Conservation (phyloP, 2,329 filamentous ascomycete genomes). For the Fusarium ambrosium region DNA sequence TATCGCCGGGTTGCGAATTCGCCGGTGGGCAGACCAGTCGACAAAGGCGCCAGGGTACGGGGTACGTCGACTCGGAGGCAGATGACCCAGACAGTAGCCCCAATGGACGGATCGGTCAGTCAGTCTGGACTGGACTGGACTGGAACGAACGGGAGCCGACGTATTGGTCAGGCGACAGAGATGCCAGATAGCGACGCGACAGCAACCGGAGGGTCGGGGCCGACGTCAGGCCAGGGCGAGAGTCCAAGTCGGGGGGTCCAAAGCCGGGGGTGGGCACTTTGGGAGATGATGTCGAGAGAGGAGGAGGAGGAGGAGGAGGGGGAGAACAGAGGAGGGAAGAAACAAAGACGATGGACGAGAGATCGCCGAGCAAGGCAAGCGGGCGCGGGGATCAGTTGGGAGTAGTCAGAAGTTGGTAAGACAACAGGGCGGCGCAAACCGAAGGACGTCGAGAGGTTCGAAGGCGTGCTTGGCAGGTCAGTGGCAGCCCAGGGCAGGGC, state of each 20-base stretch:
- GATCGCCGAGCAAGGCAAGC: conserved; percentile 27
- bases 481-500: neutral
- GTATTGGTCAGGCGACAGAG: conserved; percentile 39
- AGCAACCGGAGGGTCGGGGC: conserved; percentile 39
- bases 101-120: conserved; percentile 31
- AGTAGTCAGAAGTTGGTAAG: conserved; percentile 36
- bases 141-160: conserved; percentile 30
- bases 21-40: conserved; percentile 39
- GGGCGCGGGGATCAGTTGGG: conserved; percentile 30
- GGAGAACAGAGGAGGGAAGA: conserved; percentile 12
- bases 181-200: conserved; percentile 41
- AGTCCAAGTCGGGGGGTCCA: conserved; percentile 12
- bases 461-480: conserved; percentile 34
- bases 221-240: conserved; percentile 26
- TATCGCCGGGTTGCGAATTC: conserved; percentile 30
- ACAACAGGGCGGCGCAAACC: conserved; percentile 30
- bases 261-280: conserved; percentile 1
- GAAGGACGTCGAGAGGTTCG: conserved; percentile 24
- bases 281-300: neutral
- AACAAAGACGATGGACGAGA: conserved; percentile 20
- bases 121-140: conserved; percentile 20
- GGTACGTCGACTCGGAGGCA: conserved; percentile 36
- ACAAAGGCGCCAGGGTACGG: conserved; percentile 36
- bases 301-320: neutral
- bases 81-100: conserved; percentile 36